Percentiles rank a stretch among this genome's conserved stretches.
These are phyloP conservation scores for Rhododendron williamsianum DNA, from an alignment of 148 eudicot genomes.

Conservation along the genomic window DNA sequence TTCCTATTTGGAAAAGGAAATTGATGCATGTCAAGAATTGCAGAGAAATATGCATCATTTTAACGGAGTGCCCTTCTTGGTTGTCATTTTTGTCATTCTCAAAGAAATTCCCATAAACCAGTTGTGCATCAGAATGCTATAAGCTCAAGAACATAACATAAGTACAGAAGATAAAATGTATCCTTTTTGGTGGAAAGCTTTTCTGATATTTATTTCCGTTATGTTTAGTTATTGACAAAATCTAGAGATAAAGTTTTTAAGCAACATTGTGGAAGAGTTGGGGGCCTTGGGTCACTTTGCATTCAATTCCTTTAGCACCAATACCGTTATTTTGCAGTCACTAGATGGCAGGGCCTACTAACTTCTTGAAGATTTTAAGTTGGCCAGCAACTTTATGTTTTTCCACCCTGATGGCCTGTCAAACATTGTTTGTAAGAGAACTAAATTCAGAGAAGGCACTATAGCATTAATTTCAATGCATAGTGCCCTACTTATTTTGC, in stretches of 20 bases:
- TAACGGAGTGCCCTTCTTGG: not conserved
- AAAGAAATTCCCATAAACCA: not conserved
- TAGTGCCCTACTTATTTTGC: not conserved
- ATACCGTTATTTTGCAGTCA: not conserved
- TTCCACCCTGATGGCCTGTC: not conserved
- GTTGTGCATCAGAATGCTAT: not conserved
- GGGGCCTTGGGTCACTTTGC: not conserved
- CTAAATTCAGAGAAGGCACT: not conserved
- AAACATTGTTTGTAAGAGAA: not conserved
- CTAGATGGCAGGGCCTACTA: not conserved
- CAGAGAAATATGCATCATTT: not conserved
- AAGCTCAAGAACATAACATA: not conserved
- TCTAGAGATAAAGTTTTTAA: not conserved
- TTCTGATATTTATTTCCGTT: not conserved
- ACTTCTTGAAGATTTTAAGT: not conserved
- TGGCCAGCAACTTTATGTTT: not conserved
- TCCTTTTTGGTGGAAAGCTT: not conserved
- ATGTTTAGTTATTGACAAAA: not conserved
- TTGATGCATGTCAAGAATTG: not conserved
- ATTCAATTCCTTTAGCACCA: not conserved
- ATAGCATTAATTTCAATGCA: not conserved
- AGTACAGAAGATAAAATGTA: not conserved
- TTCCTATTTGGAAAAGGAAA: not conserved
- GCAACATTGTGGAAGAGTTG: not conserved
- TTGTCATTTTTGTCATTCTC: not conserved